Evolutionary conservation across 225 moss, liverwort and hornwort genomes (phyloP).

Genomic region (Pseudoscleropodium purum): DNA sequence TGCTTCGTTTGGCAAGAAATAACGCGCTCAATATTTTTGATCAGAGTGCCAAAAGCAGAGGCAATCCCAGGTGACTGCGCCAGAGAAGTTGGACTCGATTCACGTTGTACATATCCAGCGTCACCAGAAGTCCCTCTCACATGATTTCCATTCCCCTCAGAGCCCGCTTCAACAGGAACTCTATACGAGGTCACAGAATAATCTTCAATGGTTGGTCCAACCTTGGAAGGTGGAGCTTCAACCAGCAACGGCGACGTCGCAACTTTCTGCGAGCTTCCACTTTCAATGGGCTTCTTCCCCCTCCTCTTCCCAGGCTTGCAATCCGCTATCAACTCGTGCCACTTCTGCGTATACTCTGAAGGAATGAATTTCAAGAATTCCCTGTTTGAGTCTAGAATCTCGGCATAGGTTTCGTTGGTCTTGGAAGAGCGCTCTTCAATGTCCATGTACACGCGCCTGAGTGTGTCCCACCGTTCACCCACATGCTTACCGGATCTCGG

Average conservation of each 20-base stretch:
- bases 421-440: constrained; percentile 33
- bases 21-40: constrained; percentile 19
- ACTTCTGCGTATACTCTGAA: constrained; percentile 29
- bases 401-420: constrained; percentile 7
- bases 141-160: neutral
- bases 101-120: neutral
- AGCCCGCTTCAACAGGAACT: neutral
- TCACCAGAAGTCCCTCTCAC: neutral
- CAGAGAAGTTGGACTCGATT: constrained; percentile 5
- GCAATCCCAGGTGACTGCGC: constrained; percentile 10
- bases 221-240: neutral
- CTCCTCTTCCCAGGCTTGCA: constrained; percentile 49
- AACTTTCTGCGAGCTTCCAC: neutral
- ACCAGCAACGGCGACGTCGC: neutral
- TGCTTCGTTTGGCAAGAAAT: neutral
- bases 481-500: constrained; percentile 38
- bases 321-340: constrained; percentile 42
- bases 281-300: constrained; percentile 12
- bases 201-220: neutral
- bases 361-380: constrained; percentile 28
- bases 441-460: constrained; percentile 40
- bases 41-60: constrained; percentile 18
- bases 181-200: neutral
- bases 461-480: constrained; percentile 45
- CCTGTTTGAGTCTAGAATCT: constrained; percentile 25